These are phyloP conservation scores for Sugiyamaella paludigena DNA, from an alignment of 1,139 yeast genomes.

Conservation along the genomic window DNA sequence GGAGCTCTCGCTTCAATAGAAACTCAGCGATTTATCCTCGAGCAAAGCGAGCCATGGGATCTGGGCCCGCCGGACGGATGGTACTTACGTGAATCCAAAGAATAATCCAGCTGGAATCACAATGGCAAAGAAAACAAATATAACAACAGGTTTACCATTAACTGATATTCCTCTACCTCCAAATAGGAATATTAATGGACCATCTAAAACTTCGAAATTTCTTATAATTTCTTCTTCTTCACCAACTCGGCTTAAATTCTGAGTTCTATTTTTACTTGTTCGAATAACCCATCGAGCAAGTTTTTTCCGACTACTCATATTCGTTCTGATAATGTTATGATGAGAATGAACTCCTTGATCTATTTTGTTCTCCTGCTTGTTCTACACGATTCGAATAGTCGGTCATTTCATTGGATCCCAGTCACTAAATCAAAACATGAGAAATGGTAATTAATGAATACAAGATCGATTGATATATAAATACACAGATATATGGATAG, in stretches of 20 bases:
- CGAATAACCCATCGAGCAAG: conserved; percentile 6
- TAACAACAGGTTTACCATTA: conserved; percentile 40
- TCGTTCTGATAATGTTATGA: background rate
- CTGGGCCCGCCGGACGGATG: too few species aligned
- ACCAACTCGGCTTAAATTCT: background rate
- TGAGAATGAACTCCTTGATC: too few species aligned
- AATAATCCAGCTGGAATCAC: conserved; percentile 53
- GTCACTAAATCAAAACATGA: too few species aligned
- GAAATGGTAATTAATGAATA: too few species aligned
- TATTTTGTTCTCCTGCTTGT: too few species aligned
- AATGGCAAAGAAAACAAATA: conserved; percentile 40
- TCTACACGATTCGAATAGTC: too few species aligned
- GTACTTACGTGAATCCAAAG: conserved; percentile 45
- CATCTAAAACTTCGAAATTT: conserved; percentile 17
- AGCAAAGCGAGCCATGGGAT: too few species aligned
- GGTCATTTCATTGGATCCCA: too few species aligned
- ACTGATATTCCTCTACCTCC: conserved; percentile 62
- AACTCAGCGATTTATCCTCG: too few species aligned
- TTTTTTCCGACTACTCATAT: background rate
- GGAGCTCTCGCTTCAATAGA: too few species aligned
- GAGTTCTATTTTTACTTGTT: background rate
- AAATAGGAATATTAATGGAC: conserved; percentile 45
- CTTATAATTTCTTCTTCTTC: background rate
- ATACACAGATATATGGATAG: too few species aligned
- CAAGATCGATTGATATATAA: too few species aligned